Evolutionary conservation across 176 grass and related monocot species (phyloP).

Genomic region (Puccinellia tenuiflora): DNA sequence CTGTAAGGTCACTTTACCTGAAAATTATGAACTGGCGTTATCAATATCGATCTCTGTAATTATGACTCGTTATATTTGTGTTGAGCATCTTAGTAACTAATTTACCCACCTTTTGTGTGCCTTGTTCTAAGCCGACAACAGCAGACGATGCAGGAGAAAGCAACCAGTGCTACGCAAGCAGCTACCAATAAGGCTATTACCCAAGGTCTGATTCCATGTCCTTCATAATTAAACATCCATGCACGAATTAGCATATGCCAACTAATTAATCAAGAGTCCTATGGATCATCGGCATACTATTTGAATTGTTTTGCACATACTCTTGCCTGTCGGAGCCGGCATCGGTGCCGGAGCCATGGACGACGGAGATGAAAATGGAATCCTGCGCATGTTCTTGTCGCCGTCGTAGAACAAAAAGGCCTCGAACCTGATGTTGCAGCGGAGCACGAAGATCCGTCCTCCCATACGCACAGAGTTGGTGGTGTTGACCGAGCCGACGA

Average conservation of each 20-base stretch:
- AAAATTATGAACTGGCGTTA: background rate
- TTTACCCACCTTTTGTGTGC: background rate
- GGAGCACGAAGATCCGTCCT: background rate
- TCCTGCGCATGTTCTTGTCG: background rate
- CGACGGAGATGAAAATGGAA: background rate
- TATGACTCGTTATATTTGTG: background rate
- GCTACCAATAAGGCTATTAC: background rate
- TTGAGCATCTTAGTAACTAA: background rate
- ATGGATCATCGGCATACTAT: no score
- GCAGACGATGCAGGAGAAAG: background rate
- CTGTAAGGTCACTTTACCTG: background rate
- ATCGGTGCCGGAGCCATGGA: background rate
- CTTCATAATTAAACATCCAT: background rate
- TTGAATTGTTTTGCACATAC: no score
- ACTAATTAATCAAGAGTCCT: no score
- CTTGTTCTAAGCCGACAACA: background rate
- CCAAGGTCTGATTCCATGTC: background rate
- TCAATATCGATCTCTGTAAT: background rate
- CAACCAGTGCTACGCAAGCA: background rate
- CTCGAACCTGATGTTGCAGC: constrained; percentile 4
- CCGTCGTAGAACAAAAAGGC: background rate
- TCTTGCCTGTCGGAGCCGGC: background rate
- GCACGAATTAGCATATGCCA: background rate
- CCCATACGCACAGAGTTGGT: background rate
- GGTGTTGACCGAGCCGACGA: background rate